phyloP scores from a whole-genome alignment of 2,329 filamentous ascomycete species.

The Sporothrix pallida region DNA sequence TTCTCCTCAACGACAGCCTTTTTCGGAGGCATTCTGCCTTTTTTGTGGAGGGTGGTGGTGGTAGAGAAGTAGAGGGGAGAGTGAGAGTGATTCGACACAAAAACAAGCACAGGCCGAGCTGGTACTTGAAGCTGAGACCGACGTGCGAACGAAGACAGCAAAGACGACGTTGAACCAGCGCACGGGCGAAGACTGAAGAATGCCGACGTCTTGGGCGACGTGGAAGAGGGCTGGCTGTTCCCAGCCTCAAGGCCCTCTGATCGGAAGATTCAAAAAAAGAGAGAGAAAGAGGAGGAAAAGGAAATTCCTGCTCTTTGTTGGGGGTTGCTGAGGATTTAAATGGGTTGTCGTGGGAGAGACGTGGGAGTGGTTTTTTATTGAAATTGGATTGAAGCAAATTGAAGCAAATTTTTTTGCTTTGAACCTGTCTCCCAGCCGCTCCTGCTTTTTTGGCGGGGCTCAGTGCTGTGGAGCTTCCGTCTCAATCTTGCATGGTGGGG shows the following conservation, averaged over 20 bases:
- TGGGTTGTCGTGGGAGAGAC: constrained; percentile 10
- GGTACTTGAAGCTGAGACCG: constrained; percentile 38
- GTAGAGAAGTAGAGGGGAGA: background rate
- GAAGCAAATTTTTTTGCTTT: constrained; percentile 27
- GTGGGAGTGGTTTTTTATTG: background rate
- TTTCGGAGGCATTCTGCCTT: constrained; percentile 90
- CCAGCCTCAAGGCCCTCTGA: constrained; percentile 35
- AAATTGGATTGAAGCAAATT: constrained; percentile 21
- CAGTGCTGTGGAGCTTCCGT: constrained; percentile 14
- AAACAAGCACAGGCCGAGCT: constrained; percentile 25
- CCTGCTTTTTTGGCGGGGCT: constrained; percentile 27
- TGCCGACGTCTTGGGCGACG: constrained; percentile 49
- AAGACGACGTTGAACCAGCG: constrained; percentile 42
- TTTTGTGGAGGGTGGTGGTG: constrained; percentile 46
- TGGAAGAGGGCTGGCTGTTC: constrained; percentile 28
- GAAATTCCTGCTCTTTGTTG: constrained; percentile 9
- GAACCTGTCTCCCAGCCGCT: constrained; percentile 12
- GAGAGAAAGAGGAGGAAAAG: constrained; percentile 33
- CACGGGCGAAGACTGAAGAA: constrained; percentile 45
- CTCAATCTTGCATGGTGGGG: constrained; percentile 20
- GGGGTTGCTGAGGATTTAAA: constrained; percentile 17
- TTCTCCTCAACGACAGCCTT: constrained; percentile 92
- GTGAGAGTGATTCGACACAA: background rate
- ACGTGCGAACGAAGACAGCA: constrained; percentile 60
- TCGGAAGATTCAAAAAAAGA: constrained; percentile 36